Percentiles rank a stretch among this genome's conserved stretches.
Evolutionary conservation across 805 yeast species (phyloP).

Genomic region (Metschnikowia gelsemii): DNA sequence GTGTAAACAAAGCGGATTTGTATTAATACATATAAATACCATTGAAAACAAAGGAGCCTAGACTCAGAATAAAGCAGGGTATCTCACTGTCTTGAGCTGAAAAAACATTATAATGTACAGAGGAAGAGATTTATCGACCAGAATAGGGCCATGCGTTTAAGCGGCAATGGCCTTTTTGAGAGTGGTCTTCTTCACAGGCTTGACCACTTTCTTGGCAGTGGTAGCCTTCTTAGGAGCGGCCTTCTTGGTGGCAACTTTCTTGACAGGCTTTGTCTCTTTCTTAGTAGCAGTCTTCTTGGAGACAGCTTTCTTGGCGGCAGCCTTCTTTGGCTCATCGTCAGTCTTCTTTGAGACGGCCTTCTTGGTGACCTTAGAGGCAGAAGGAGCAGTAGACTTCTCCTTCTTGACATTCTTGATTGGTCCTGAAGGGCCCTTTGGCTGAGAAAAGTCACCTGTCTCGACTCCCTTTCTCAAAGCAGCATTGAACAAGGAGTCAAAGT

Average conservation of each 20-base stretch:
- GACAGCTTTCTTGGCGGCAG: slow-evolving; percentile 7
- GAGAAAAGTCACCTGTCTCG: slow-evolving; percentile 67
- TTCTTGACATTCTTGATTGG: slow-evolving; percentile 67
- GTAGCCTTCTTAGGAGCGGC: slow-evolving; percentile 8
- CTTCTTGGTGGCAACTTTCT: slow-evolving; percentile 10
- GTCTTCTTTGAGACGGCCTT: slow-evolving; percentile 12
- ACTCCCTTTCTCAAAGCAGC: slow-evolving; percentile 80
- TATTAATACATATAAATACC: slow-evolving; percentile 12
- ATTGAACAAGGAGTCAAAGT: slow-evolving; percentile 76
- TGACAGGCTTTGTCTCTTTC: slow-evolving; percentile 9
- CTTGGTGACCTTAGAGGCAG: slow-evolving; percentile 9
- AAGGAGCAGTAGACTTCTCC: slow-evolving; percentile 19
- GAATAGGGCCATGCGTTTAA: slow-evolving; percentile 1
- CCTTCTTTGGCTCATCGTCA: slow-evolving; percentile 8
- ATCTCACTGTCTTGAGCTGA: slow-evolving; percentile 9
- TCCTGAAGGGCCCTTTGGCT: slow-evolving; percentile 90
- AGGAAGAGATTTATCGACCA: slow-evolving; percentile 7
- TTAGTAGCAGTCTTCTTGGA: slow-evolving; percentile 9
- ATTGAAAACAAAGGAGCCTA: slow-evolving; percentile 1
- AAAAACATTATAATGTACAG: slow-evolving; percentile 17
- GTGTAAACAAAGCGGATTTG: slow-evolving; percentile 9
- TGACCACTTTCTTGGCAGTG: slow-evolving; percentile 9
- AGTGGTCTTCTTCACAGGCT: slow-evolving; percentile 13
- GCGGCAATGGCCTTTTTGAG: slow-evolving; percentile 13
- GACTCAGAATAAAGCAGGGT: slow-evolving; percentile 6